phyloP scores from a whole-genome alignment of 2,329 filamentous ascomycete genomes.

The Ophiosphaerella herpotricha region DNA sequence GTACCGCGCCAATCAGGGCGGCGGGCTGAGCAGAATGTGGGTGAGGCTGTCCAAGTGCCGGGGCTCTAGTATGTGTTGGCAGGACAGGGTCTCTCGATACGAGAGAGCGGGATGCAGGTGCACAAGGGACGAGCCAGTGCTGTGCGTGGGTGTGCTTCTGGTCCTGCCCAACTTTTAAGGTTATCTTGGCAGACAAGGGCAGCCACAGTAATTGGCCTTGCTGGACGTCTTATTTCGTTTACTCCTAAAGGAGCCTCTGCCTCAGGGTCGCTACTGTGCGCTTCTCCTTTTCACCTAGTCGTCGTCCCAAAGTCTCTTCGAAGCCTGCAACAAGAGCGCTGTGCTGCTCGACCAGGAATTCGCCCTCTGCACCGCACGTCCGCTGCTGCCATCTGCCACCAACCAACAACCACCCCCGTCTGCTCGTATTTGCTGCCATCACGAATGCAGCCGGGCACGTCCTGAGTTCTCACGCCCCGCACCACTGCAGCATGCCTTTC shows the following conservation, averaged over 20 bases:
- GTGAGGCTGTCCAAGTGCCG: conserved; percentile 18
- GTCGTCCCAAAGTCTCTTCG: not conserved
- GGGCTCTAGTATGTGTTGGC: conserved; percentile 1
- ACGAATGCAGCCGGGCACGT: conserved; percentile 26
- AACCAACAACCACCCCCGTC: not conserved
- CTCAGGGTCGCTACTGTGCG: conserved; percentile 14
- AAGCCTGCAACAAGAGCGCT: conserved; percentile 1
- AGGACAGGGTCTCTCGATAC: conserved; percentile 8
- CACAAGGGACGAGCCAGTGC: not conserved
- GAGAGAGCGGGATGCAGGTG: conserved; percentile 2
- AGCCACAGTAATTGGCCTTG: conserved; percentile 7
- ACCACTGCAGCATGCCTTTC: conserved; percentile 39
- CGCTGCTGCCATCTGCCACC: not conserved
- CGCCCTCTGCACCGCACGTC: conserved; percentile 1
- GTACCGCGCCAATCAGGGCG: conserved; percentile 3
- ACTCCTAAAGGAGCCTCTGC: conserved; percentile 16
- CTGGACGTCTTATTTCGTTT: conserved; percentile 25
- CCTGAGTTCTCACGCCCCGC: conserved; percentile 24
- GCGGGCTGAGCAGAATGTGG: not conserved
- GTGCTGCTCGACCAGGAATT: conserved; percentile 12
- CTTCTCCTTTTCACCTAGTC: conserved; percentile 24
- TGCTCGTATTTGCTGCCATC: conserved; percentile 15
- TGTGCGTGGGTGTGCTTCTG: not conserved
- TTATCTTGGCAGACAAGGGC: conserved; percentile 13
- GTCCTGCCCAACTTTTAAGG: conserved; percentile 7